Evolutionary conservation across 768 basidiomycete genomes (phyloP), one percentile per base, ranked within the genome.

Genomic region (Lentinula detonsa): DNA sequence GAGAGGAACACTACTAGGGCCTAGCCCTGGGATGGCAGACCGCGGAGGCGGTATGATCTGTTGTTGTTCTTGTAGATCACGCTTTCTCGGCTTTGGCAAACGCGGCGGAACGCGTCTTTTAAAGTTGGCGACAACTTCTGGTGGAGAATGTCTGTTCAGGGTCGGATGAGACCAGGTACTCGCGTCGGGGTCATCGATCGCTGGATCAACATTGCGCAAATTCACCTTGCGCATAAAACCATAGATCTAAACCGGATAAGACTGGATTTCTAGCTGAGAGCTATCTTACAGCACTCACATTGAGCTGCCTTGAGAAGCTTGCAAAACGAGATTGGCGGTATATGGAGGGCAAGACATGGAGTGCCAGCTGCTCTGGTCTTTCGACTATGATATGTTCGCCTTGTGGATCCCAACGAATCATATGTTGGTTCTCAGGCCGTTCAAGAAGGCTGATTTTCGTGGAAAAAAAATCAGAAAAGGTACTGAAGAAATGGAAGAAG

Each of bases 221-320:
- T 95, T 95, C 72, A 96, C 91, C 75, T 96, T 95, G 76, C 94
- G 93, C 92, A 95, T 95, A 81, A 95, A 97, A 65, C 94, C 95
- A 79, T 97, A 97, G 76, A 97, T 97, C 94, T 96, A 57, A 61
- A 68, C 65, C 64, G 56, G 58, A 62, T 61, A 57, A 61, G 63
- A 63, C 62, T 70, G 69, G 68, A 69, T 69, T 63, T 61, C 49
- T 68, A 71, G 65, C 70, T 72, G 10, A 16, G n/a, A 13, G 18
- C 46, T 16, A 65, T 66, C 65, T 69, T 69, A 69, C 67, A 66
- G 66, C 71, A 83, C 86, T 64, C 69, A 96, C 93, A 78, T 97
- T 97, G 72, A 97, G 86, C 83, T 97, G 94, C 76, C 94, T 86
- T 67, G 93, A 95, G 83, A 96, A 97, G 83, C 90, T 92, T 55